Evolutionary conservation across 768 basidiomycete genomes (phyloP).

Genomic region (Coprinopsis strossmayeri): DNA sequence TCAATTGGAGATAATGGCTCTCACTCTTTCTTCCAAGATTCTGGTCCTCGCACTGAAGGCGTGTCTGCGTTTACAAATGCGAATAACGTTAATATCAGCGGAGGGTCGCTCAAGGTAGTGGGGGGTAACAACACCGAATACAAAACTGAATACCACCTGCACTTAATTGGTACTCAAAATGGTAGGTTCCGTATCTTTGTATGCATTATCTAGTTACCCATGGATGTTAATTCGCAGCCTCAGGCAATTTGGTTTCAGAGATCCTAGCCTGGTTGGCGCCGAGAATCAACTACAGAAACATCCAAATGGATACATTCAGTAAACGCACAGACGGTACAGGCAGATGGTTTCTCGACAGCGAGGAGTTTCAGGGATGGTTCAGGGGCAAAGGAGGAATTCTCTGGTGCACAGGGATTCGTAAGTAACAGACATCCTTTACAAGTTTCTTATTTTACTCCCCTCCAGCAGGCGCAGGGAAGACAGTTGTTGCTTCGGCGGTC

Average conservation of each 20-base stretch:
- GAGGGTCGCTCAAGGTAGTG: no score
- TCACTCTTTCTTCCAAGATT: no score
- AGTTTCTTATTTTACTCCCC: not conserved
- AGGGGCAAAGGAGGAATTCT: not conserved
- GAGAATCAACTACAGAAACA: not conserved
- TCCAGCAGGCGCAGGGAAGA: constrained; percentile 5
- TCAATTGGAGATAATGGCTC: no score
- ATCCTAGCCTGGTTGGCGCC: not conserved
- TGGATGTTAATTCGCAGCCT: no score
- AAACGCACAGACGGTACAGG: not conserved
- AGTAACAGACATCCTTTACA: not conserved
- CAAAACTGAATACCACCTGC: no score
- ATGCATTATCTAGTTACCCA: no score
- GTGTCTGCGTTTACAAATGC: no score
- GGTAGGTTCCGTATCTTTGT: no score
- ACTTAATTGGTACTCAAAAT: no score
- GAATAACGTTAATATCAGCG: no score
- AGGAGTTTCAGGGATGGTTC: not conserved
- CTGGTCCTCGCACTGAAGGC: no score
- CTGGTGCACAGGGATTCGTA: constrained; percentile 2
- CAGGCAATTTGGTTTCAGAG: not conserved
- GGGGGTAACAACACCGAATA: no score
- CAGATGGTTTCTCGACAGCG: not conserved
- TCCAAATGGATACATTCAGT: not conserved
- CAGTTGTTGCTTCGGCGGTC: not conserved